Conservation (phyloP, 306 rosid genomes). For the Glycine latifolia region DNA sequence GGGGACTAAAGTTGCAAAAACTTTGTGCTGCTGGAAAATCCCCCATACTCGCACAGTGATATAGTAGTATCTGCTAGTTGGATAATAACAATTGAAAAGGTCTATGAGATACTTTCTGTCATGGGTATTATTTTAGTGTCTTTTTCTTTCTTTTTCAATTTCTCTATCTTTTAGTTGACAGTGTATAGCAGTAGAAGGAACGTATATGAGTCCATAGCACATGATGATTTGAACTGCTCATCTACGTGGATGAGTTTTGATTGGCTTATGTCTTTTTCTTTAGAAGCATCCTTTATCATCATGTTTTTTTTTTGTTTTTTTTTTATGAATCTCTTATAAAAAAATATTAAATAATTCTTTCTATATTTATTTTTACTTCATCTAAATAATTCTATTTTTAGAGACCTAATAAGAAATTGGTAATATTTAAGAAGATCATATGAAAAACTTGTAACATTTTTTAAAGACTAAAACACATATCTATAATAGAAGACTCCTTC, state of each 20-base stretch:
- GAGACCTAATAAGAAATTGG: background rate
- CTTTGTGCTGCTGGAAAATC: slow-evolving; percentile 16
- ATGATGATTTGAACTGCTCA: slow-evolving; percentile 44
- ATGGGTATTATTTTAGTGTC: slow-evolving; percentile 4
- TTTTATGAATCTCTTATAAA: background rate
- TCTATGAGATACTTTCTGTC: slow-evolving; percentile 20
- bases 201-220: slow-evolving; percentile 28
- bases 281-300: background rate
- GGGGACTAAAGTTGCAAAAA: slow-evolving; percentile 51
- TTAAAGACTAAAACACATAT: too few species aligned
- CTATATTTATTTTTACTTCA: background rate
- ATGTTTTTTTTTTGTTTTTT: background rate
- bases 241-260: slow-evolving; percentile 16
- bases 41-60: slow-evolving; percentile 41
- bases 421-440: background rate
- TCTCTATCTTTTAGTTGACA: slow-evolving; percentile 25
- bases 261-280: slow-evolving; percentile 30
- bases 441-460: too few species aligned
- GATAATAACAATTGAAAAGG: slow-evolving; percentile 3
- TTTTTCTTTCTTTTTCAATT: slow-evolving; percentile 42
- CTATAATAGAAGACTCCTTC: too few species aligned
- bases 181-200: slow-evolving; percentile 1
- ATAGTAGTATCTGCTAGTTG: background rate
- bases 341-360: background rate
- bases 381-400: background rate